A percentile compares a stretch with the other conserved stretches of the same genome.
These are phyloP conservation scores for Dipteronia sinensis DNA, from an alignment of 345 rosid species.

Conservation along the genomic window DNA sequence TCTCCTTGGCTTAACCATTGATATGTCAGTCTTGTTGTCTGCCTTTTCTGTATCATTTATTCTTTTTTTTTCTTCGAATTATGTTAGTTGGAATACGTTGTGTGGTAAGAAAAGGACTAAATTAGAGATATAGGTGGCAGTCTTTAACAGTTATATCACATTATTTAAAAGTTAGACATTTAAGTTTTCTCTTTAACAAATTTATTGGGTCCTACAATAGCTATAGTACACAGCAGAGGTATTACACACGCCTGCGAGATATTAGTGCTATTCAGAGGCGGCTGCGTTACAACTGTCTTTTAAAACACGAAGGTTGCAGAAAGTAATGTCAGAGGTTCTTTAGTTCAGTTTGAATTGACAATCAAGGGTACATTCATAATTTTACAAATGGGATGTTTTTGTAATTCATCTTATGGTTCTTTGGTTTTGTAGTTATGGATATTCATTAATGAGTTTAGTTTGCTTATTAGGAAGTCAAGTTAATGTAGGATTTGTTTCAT, in stretches of 20 bases:
- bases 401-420: neutral
- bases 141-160: neutral
- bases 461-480: neutral
- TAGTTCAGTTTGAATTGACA: neutral
- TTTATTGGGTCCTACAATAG: constrained; percentile 1
- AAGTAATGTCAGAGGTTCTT: neutral
- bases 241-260: neutral
- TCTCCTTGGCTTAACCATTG: neutral
- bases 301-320: neutral
- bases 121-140: neutral
- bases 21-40: neutral
- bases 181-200: neutral
- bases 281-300: neutral
- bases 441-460: neutral
- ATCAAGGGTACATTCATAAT: neutral
- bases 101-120: neutral
- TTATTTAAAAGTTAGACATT: neutral
- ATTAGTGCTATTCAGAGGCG: neutral
- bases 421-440: neutral
- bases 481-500: neutral
- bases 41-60: neutral
- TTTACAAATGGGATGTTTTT: neutral
- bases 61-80: neutral
- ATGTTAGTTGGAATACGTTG: neutral
- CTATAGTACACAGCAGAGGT: neutral